Evolutionary conservation across 2,329 filamentous ascomycete genomes (phyloP), one percentile per base, ranked within the genome.

Genomic region (Microthyrium microscopicum): DNA sequence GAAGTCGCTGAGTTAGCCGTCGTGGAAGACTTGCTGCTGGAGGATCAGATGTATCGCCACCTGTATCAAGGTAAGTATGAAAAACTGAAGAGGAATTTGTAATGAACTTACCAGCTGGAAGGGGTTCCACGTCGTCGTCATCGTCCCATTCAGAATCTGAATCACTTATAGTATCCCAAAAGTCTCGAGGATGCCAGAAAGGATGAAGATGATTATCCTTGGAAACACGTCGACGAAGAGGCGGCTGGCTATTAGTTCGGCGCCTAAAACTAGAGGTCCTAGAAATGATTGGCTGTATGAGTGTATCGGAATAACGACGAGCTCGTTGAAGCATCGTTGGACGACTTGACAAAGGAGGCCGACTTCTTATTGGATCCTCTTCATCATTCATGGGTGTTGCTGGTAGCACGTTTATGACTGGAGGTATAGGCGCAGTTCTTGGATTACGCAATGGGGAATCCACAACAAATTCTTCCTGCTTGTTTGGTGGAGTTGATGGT

Each of bases 111-210:
- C 61, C 61, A 11, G 41, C 41, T 1, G 61, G 61, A 1, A 64
- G 47, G 26, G 7, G 16, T 24, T 5, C 35, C 20, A 46, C 43
- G 6, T 52, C 46, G 21, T 53, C 50, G 13, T 51, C 47, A 4
- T 48, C 46, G 15, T 42, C 40, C 13, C 48, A 51, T 13, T 54
- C 50, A 4, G 49, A 49, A 6, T 58, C 53, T 17, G 46, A 54
- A 35, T 56, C 54, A 34, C 50, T 48, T 33, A 56, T 68, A 25
- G 66, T 66, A 25, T 73, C 68, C 69, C 69, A 75, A 49, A 74
- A 73, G n/a, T 62, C 62, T 24, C 64, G 63, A 2, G 71, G 71
- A 16, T 65, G 61, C 72, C 72, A 76, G 46, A 74, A 70, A 2
- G 71, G 69, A 41, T 73, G 64, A 5, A 72, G 49, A 26, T 58